These are phyloP conservation scores for Hypoxylon lenormandii DNA, from an alignment of 495 filamentous ascomycete genomes.

Conservation along the genomic window DNA sequence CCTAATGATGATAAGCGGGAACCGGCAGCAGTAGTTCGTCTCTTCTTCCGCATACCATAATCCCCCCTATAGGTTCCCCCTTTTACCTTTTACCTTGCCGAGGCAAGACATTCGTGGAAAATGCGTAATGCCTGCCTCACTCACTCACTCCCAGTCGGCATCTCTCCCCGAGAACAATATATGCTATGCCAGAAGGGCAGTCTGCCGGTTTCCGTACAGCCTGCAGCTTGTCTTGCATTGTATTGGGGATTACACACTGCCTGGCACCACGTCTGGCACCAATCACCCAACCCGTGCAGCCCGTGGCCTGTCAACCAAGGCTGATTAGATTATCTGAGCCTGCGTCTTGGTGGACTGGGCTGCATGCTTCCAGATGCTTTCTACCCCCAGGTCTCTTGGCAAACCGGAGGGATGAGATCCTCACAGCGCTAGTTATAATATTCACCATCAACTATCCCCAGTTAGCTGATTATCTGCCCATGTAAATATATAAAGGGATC, in stretches of 20 bases:
- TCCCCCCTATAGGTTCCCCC: slow-evolving; percentile 1
- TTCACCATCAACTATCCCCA: background rate
- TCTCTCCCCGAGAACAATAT: slow-evolving; percentile 17
- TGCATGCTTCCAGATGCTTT: slow-evolving; percentile 33
- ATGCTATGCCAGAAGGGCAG: background rate
- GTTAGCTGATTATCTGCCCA: too few relatives aligned
- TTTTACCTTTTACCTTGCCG: slow-evolving; percentile 25
- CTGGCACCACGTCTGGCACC: slow-evolving; percentile 32
- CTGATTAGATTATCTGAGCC: slow-evolving; percentile 28
- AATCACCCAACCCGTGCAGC: slow-evolving; percentile 35
- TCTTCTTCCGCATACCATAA: too few relatives aligned
- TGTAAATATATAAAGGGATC: too few relatives aligned
- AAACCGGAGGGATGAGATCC: slow-evolving; percentile 1
- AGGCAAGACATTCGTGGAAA: slow-evolving; percentile 5
- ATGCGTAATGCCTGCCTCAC: slow-evolving; percentile 31
- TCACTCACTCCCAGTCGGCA: slow-evolving; percentile 8
- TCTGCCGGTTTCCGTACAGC: slow-evolving; percentile 4
- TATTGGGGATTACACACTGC: slow-evolving; percentile 7
- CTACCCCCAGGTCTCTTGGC: slow-evolving; percentile 25
- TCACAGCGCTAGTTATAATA: background rate
- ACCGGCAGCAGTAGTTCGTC: too few relatives aligned
- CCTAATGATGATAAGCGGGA: too few relatives aligned
- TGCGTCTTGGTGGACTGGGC: slow-evolving; percentile 22
- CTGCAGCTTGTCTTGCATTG: slow-evolving; percentile 29
- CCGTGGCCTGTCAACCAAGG: slow-evolving; percentile 13